Percentiles rank a stretch among this genome's conserved stretches.
Evolutionary conservation across 2,329 filamentous ascomycete genomes (phyloP).

Genomic region (Didymellaceae sp.): DNA sequence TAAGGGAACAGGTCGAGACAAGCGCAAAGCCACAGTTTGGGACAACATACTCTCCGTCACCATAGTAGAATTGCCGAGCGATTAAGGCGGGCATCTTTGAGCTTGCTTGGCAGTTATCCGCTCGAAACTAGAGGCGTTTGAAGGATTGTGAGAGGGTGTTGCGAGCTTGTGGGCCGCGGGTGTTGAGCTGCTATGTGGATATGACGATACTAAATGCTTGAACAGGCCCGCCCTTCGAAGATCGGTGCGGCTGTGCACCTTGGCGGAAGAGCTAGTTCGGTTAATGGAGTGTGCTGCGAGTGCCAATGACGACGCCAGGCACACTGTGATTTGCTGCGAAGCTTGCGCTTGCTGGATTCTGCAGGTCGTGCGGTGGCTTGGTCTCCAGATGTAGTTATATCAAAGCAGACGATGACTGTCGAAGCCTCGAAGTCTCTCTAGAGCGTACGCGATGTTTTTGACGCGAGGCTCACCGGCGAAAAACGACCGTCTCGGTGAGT

Average conservation of each 20-base stretch:
- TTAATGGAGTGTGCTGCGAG: slow-evolving; percentile 13
- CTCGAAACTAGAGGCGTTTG: slow-evolving; percentile 15
- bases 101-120: slow-evolving; percentile 15
- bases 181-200: slow-evolving; percentile 11
- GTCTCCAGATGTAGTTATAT: slow-evolving; percentile 9
- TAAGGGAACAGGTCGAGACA: slow-evolving; percentile 13
- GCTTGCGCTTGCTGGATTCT: slow-evolving; percentile 10
- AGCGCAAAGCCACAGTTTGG: slow-evolving; percentile 16
- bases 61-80: slow-evolving; percentile 26
- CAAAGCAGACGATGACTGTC: slow-evolving; percentile 7
- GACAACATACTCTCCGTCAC: slow-evolving; percentile 33
- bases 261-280: slow-evolving; percentile 15
- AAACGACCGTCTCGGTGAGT: background rate
- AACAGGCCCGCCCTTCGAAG: slow-evolving; percentile 16
- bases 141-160: slow-evolving; percentile 20
- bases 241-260: slow-evolving; percentile 21
- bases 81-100: slow-evolving; percentile 28
- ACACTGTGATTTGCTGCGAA: slow-evolving; percentile 14
- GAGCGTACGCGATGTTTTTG: slow-evolving; percentile 3
- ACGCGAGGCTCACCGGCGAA: slow-evolving; percentile 8
- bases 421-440: slow-evolving; percentile 3
- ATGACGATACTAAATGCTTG: slow-evolving; percentile 22
- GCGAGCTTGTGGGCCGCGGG: slow-evolving; percentile 14
- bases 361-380: slow-evolving; percentile 14
- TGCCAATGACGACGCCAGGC: slow-evolving; percentile 8